Evolutionary conservation across 1,284 basidiomycete species (phyloP), one percentile per base, ranked within the genome.

Genomic region (Sporisorium sorghi): DNA sequence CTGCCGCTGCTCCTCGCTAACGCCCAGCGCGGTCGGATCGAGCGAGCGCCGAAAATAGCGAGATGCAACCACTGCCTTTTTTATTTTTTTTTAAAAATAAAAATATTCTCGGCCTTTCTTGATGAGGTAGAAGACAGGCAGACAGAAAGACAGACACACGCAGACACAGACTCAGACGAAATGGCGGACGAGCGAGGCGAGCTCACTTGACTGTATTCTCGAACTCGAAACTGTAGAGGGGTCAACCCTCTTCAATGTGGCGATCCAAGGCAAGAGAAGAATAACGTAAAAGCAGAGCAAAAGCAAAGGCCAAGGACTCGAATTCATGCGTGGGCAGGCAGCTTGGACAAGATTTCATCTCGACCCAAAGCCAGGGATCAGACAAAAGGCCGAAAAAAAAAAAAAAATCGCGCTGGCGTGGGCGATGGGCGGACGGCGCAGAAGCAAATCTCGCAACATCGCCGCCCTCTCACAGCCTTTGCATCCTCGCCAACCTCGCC

Each of bases 1-100:
- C n/a, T n/a, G n/a, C n/a, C n/a, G n/a, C n/a, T n/a, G n/a, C n/a
- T n/a, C n/a, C n/a, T 47, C 46, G 26, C 46, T 47, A 47, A 47
- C 46, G 46, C 46, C 28, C 46, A 47, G 46, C 46, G 46, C 46
- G 28, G 26, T 47, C 28, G 46, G n/a, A 47, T 47, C 17, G 46
- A 47, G 46, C 46, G 46, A 28, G 46, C 46, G 46, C 46, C 46
- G 46, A 47, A 47, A 47, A 19, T 47, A 47, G 46, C 46, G 26
- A 46, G 44, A 6, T n/a, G n/a, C n/a, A n/a, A n/a, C n/a, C n/a
- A n/a, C n/a, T n/a, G n/a, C n/a, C n/a, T n/a, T n/a, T n/a, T n/a
- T n/a, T n/a, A n/a, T 40, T 12, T 30, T 30, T 30, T 47, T 32
- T 30, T 30, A n/a, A 19, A 5, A 30, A 30, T 5, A 30, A 30